A percentile compares a stretch with the other conserved stretches of the same genome.
These are phyloP conservation scores for Xylariales sp. DNA, from an alignment of 2,329 filamentous ascomycete genomes.

Conservation along the genomic window DNA sequence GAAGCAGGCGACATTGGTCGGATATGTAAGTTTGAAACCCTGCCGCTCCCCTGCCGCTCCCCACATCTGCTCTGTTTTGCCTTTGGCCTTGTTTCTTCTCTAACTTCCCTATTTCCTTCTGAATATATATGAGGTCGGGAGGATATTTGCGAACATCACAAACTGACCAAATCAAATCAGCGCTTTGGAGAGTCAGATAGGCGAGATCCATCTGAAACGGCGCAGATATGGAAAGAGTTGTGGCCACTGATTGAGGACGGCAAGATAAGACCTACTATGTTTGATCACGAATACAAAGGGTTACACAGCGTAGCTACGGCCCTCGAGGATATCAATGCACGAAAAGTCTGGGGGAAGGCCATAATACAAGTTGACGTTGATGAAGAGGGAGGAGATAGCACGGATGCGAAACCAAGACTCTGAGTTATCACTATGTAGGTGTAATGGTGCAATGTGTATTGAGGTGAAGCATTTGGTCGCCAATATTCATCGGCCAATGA, in stretches of 20 bases:
- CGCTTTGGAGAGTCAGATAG: constrained; percentile 54
- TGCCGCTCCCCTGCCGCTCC: too few relatives aligned
- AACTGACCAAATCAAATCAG: constrained; percentile 17
- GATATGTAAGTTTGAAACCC: constrained; percentile 37
- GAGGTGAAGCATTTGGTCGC: too few relatives aligned
- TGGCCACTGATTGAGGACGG: constrained; percentile 40
- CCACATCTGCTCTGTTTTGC: background rate
- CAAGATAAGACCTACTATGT: constrained; percentile 46
- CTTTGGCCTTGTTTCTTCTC: too few relatives aligned
- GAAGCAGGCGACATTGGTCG: constrained; percentile 47
- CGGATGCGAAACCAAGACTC: too few relatives aligned
- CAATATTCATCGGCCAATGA: too few relatives aligned
- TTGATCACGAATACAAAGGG: constrained; percentile 40
- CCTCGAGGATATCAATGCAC: constrained; percentile 42
- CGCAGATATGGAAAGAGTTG: constrained; percentile 47
- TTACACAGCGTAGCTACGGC: constrained; percentile 44
- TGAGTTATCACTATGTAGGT: too few relatives aligned
- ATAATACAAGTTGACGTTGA: constrained; percentile 36
- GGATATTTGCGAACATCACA: background rate
- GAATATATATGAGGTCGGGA: background rate
- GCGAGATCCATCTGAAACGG: constrained; percentile 39
- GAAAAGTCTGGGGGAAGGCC: constrained; percentile 53
- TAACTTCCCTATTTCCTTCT: too few relatives aligned
- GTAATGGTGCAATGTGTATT: too few relatives aligned
- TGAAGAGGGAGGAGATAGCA: background rate